Percentiles rank a stretch among this genome's conserved stretches.
These are phyloP conservation scores for Claviceps capensis DNA, from an alignment of 2,329 filamentous ascomycete genomes.

Conservation along the genomic window DNA sequence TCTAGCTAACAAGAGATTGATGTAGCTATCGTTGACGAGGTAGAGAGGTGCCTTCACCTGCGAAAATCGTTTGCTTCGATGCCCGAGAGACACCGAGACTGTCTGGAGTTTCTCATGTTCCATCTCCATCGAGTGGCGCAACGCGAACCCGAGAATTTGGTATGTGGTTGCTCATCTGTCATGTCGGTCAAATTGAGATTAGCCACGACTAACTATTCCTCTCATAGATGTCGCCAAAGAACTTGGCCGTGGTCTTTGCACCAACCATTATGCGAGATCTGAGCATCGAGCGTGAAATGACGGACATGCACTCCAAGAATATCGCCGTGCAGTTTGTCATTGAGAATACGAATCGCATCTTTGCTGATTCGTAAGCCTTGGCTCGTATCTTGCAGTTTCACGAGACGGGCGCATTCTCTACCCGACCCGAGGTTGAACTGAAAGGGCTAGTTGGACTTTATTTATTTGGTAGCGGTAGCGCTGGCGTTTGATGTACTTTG, in stretches of 20 bases:
- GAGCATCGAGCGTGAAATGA: constrained; percentile 87
- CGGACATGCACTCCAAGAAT: constrained; percentile 89
- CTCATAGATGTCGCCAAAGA: constrained; percentile 79
- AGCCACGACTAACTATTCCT: not conserved
- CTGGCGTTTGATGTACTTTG: constrained; percentile 1
- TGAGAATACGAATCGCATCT: constrained; percentile 76
- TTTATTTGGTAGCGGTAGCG: constrained; percentile 1
- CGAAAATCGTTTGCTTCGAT: constrained; percentile 63
- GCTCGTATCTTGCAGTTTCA: not conserved
- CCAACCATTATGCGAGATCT: constrained; percentile 92
- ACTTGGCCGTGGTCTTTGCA: constrained; percentile 91
- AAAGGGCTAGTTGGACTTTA: not conserved
- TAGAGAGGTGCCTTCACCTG: constrained; percentile 58
- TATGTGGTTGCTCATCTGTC: constrained; percentile 26
- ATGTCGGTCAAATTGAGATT: not conserved
- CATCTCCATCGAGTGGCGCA: constrained; percentile 79
- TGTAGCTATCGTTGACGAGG: constrained; percentile 48
- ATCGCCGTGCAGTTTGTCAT: constrained; percentile 84
- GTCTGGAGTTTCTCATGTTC: constrained; percentile 86
- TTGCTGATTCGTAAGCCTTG: constrained; percentile 32
- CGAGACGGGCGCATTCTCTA: not conserved
- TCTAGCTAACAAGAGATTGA: not conserved
- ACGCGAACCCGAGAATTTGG: constrained; percentile 71
- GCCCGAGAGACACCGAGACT: constrained; percentile 73
- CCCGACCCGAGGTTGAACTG: not conserved